Base-by-base conservation (phyloP, 306 rosid genomes). In the Geum urbanum region DNA sequence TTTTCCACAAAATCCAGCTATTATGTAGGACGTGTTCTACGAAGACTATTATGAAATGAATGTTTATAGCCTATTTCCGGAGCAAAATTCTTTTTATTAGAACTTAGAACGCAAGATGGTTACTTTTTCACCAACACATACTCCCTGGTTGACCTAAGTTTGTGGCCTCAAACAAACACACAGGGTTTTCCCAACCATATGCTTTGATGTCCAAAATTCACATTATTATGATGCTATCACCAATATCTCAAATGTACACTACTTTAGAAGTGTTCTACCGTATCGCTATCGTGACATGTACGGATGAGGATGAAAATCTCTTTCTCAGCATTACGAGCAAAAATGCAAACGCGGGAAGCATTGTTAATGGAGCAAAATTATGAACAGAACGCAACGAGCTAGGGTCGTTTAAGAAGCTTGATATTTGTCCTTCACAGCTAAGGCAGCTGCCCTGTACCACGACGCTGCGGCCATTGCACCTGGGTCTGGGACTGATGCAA, bases 381-480 rank as follows among this genome's bases (percentile, higher is more conserved):
- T 52, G 63, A 74, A 80, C 77, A 71, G 81, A 72, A 60, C 45
- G 74, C 74, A 57, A 53, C 24, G 63, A 62, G 66, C 57, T 70
- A 24, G n/a, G 47, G 75, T 78, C 20, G 64, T 65, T 79, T 66
- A 76, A 16, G 83, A 68, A 52, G 82, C 66, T 76, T 74, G 63
- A 82, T 12, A 72, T 72, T 84, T 83, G 40, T 78, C 79, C 83
- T 77, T 76, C 24, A 89, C 82, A 19, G 78, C 96, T 43, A 83
- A 43, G 61, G 99, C 97, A 46, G 95, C 99, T 57, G 96, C 97
- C 74, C 76, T 74, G 81, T 89, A 95, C 99, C 99, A 95, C 7
- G 96, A 20, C 0, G 96, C 97, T 4, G 81, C 97, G 65, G 95
- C 99, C 95, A 91, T 87, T 35, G 99, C 99, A 57, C 99, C 99